Base-by-base conservation (phyloP, 176 grass and related monocot species). In the Ananas comosus region DNA sequence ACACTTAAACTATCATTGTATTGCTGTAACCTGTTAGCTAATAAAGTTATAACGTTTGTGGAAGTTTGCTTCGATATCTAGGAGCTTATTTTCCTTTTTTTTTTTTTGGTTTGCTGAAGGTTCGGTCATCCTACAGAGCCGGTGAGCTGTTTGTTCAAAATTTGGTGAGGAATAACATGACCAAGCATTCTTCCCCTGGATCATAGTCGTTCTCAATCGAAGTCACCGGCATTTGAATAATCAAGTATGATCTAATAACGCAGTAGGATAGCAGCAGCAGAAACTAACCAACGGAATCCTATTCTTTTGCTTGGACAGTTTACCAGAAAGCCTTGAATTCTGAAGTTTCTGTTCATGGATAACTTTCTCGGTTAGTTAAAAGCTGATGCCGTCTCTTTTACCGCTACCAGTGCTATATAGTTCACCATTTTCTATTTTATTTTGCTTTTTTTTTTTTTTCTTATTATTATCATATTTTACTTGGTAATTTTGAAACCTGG, bases 101-200 rank as follows among this genome's bases (percentile, higher is more conserved):
- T n/a, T 7, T 78, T 42, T n/a, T 58, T 48, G 66, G 51, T 28
- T 13, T 80, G 29, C 51, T 68, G 42, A 76, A 97, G 89, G 93
- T 92, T 77, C 89, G 93, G 25, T 92, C 89, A 22, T 97, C 93
- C 5, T 97, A 92, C 65, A 84, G 93, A 63, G 86, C 93, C 74
- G 89, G 93, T 53, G 93, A 97, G 77, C 79, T 97, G 51, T 92
- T 87, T 83, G 84, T 97, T 24, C 86, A 92, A 68, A 96, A 90
- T 72, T 81, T 96, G 86, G 63, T 92, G 52, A 92, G 76, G 70
- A 80, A 70, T 58, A 87, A 64, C n/a, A 85, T 85, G 75, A 29
- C 24, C 16, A 84, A 71, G 51, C 50, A 70, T 68, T 13, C 23
- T 23, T 24, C 79, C 10, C 22, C 24, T 48, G 52, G 72, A 63